Percentiles rank a stretch among this genome's conserved stretches.
Conservation (phyloP, 441 rosid genomes). For the Populus hybrid region DNA sequence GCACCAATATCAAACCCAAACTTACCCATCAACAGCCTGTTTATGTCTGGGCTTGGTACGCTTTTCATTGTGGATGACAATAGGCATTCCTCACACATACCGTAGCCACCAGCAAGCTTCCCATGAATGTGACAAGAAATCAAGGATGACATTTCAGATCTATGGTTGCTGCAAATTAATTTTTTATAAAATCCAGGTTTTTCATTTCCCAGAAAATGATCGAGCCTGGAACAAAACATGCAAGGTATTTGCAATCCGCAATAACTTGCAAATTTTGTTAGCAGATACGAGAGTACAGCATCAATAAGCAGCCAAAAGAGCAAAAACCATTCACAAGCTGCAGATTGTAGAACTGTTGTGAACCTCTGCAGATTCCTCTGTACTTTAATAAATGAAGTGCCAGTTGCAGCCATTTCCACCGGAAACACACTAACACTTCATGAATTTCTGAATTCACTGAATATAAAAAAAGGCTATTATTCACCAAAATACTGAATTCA, state of each 20-base stretch:
- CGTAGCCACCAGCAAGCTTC: constrained; percentile 58
- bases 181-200: constrained; percentile 47
- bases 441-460: constrained; percentile 17
- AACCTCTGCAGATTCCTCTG: constrained; percentile 30
- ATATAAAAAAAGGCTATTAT: constrained; percentile 17
- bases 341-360: constrained; percentile 35
- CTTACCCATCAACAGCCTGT: constrained; percentile 41
- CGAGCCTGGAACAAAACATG: constrained; percentile 72
- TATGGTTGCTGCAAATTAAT: constrained; percentile 57
- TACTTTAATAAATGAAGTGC: constrained; percentile 13
- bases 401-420: constrained; percentile 33
- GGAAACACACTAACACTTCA: constrained; percentile 16
- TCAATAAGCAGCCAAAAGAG: constrained; percentile 56
- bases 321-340: constrained; percentile 74
- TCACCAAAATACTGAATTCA: constrained; percentile 4
- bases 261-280: constrained; percentile 53
- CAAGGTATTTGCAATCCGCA: constrained; percentile 67
- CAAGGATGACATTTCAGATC: constrained; percentile 57
- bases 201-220: constrained; percentile 41
- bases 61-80: constrained; percentile 39
- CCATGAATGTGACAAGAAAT: constrained; percentile 56
- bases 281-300: constrained; percentile 55
- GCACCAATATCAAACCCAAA: constrained; percentile 38
- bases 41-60: constrained; percentile 39
- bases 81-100: constrained; percentile 67